Conservation (phyloP, 2,329 filamentous ascomycete species). For the Alternaria brassicicola region DNA sequence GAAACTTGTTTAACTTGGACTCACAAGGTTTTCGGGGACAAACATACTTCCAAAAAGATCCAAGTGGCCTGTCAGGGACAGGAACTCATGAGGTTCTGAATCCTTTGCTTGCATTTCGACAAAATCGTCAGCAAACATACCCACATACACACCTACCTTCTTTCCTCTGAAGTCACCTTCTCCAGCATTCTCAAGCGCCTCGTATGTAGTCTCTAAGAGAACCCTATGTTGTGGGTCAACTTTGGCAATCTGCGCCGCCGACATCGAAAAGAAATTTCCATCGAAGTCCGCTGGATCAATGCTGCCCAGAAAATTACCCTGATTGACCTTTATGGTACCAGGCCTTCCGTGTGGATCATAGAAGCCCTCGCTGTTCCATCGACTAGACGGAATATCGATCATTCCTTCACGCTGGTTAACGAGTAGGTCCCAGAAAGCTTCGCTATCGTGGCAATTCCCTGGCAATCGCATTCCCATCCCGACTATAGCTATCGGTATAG, state of each 20-base stretch:
- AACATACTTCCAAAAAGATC: too few species aligned
- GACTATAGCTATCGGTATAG: not conserved
- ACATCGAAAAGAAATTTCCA: constrained; percentile 24
- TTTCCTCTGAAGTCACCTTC: constrained; percentile 22
- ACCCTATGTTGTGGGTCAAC: constrained; percentile 37
- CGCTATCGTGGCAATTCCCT: not conserved
- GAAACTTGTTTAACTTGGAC: constrained; percentile 6
- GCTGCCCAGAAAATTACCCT: not conserved
- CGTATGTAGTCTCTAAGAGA: constrained; percentile 33
- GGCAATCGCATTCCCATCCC: not conserved
- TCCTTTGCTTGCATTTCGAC: not conserved
- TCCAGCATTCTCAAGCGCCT: constrained; percentile 48
- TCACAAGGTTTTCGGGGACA: not conserved
- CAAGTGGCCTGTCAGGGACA: too few species aligned
- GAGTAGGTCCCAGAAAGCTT: not conserved
- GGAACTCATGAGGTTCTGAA: too few species aligned
- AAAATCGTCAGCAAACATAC: constrained; percentile 31
- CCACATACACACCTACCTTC: constrained; percentile 28
- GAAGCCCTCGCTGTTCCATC: not conserved
- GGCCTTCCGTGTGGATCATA: not conserved
- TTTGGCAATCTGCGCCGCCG: constrained; percentile 9
- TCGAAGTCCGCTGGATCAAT: constrained; percentile 16
- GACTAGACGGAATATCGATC: not conserved
- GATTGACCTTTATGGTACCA: not conserved
- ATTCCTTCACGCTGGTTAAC: not conserved